Conservation (phyloP, 306 rosid species). For the Sesbania bispinosa region DNA sequence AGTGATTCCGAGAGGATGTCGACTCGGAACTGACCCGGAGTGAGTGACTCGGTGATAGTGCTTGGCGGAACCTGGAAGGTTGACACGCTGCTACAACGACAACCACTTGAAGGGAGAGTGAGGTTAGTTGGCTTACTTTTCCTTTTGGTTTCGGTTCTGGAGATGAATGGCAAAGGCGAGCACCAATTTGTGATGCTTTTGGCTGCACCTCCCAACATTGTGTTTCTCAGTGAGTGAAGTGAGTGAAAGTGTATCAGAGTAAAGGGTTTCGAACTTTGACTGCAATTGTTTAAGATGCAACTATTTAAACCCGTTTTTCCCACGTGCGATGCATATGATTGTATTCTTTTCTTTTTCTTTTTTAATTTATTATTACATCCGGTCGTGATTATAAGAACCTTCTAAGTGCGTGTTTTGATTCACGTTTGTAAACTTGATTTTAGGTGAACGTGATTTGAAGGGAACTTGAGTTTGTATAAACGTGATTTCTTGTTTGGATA, state of each 20-base stretch:
- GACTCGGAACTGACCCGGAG: constrained; percentile 76
- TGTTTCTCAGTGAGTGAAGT: background rate
- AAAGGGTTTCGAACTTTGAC: background rate
- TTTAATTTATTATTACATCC: too few species aligned
- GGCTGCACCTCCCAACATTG: constrained; percentile 46
- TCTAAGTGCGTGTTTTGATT: too few species aligned
- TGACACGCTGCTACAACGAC: background rate
- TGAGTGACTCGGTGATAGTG: background rate
- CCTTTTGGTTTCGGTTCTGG: constrained; percentile 12
- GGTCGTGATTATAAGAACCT: too few species aligned
- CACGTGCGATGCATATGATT: background rate
- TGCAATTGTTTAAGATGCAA: too few species aligned
- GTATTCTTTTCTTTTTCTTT: too few species aligned
- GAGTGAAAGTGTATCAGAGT: background rate
- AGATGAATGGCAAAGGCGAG: constrained; percentile 22
- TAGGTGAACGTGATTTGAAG: too few species aligned
- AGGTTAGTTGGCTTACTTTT: background rate
- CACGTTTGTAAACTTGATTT: too few species aligned
- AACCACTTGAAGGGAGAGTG: constrained; percentile 10
- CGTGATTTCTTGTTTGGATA: too few species aligned
- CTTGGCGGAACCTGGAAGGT: constrained; percentile 11
- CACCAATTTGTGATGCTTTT: constrained; percentile 40
- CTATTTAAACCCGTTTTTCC: background rate
- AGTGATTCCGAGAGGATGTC: constrained; percentile 91
- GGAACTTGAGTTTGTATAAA: too few species aligned